Conservation (phyloP, 2,329 filamentous ascomycete genomes). For the Purpureocillium takamizusanense region DNA sequence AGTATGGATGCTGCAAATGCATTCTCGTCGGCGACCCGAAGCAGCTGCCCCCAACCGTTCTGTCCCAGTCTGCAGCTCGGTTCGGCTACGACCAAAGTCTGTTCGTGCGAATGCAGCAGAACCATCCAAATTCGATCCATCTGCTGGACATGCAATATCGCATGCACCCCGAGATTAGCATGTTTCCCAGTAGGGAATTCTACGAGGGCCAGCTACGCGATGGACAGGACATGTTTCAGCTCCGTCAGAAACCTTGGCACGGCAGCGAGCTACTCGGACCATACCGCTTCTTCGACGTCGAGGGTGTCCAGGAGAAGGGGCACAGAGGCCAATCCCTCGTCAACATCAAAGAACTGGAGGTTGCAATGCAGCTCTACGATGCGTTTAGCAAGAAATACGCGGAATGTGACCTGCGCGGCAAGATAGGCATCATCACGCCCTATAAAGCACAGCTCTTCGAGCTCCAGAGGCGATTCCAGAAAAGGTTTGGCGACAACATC, state of each 20-base stretch:
- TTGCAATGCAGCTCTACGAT: conserved; percentile 78
- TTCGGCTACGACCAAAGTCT: conserved; percentile 97
- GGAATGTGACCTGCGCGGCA: conserved; percentile 62
- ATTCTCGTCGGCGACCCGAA: conserved; percentile 97
- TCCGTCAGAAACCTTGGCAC: conserved; percentile 82
- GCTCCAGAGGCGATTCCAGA: conserved; percentile 65
- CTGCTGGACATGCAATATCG: conserved; percentile 96
- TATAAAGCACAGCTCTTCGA: conserved; percentile 90
- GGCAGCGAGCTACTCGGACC: conserved; percentile 71
- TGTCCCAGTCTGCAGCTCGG: conserved; percentile 83
- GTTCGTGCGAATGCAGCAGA: conserved; percentile 96
- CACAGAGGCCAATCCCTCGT: conserved; percentile 79
- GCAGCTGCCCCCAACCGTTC: conserved; percentile 88
- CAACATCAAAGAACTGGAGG: conserved; percentile 78
- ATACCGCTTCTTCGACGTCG: conserved; percentile 95
- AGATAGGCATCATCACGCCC: conserved; percentile 94
- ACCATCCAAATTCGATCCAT: conserved; percentile 80
- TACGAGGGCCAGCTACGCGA: conserved; percentile 85
- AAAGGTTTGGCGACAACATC: conserved; percentile 65
- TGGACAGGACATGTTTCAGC: conserved; percentile 68
- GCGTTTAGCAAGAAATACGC: conserved; percentile 67
- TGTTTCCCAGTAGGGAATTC: conserved; percentile 83
- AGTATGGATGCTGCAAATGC: conserved; percentile 95
- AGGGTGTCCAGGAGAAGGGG: conserved; percentile 77
- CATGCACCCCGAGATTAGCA: conserved; percentile 96